These are phyloP conservation scores for Dentipellis sp. DNA, from an alignment of 768 basidiomycete genomes.

Conservation along the genomic window DNA sequence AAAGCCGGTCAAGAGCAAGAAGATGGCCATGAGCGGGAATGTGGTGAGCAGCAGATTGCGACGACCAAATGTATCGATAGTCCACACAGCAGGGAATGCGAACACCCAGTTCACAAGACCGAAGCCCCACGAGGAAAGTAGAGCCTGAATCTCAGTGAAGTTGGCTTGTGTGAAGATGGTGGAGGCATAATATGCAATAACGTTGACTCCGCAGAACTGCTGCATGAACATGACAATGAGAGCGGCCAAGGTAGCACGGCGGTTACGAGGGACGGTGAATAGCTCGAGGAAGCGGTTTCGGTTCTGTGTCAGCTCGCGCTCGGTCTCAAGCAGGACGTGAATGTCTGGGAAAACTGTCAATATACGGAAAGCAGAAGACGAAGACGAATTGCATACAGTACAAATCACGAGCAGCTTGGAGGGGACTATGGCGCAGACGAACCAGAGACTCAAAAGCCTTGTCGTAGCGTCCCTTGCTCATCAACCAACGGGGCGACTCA, in stretches of 20 bases:
- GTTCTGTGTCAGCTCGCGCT: conserved; percentile 47
- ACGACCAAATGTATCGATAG: conserved; percentile 59
- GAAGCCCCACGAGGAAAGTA: conserved; percentile 53
- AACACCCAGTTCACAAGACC: conserved; percentile 37
- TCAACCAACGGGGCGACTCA: conserved; percentile 82
- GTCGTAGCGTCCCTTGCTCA: conserved; percentile 65
- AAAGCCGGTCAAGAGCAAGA: conserved; percentile 41
- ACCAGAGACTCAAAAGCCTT: conserved; percentile 54
- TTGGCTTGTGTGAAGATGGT: conserved; percentile 59
- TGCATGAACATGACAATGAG: conserved; percentile 70
- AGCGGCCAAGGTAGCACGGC: conserved; percentile 52
- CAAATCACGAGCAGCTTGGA: conserved; percentile 77
- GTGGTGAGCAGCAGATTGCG: conserved; percentile 42
- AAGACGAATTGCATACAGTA: conserved; percentile 34
- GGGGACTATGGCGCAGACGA: conserved; percentile 55
- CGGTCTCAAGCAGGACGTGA: conserved; percentile 59
- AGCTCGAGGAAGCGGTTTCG: conserved; percentile 54
- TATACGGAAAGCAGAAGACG: background rate
- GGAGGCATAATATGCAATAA: conserved; percentile 75
- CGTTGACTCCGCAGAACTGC: conserved; percentile 80
- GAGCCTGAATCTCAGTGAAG: conserved; percentile 42
- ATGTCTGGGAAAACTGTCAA: conserved; percentile 31
- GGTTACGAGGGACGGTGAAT: conserved; percentile 67
- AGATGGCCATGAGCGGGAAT: conserved; percentile 46
- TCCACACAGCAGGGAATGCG: conserved; percentile 38